A percentile compares a stretch with the other conserved stretches of the same genome.
Conservation (phyloP, 148 eudicot genomes). For the Arbutus unedo region DNA sequence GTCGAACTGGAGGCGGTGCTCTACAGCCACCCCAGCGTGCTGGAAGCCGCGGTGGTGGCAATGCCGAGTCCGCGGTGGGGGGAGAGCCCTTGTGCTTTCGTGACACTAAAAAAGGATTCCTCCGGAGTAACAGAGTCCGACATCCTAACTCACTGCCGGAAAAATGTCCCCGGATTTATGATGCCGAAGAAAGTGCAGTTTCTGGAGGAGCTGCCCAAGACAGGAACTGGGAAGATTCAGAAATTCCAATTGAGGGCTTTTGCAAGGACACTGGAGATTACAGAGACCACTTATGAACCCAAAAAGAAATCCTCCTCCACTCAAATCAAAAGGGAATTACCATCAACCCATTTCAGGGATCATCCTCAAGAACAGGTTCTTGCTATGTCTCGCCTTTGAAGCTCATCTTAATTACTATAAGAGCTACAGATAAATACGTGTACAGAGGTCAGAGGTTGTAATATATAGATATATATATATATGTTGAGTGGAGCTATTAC, state of each 20-base stretch:
- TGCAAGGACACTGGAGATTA: slow-evolving; percentile 32
- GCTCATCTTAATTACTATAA: not conserved
- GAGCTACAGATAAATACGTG: not conserved
- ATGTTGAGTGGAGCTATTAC: too few species aligned
- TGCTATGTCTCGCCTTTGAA: slow-evolving; percentile 45
- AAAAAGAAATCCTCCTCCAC: too few species aligned
- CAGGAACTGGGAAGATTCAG: slow-evolving; percentile 46
- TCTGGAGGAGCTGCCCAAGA: slow-evolving; percentile 57
- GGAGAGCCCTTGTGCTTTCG: slow-evolving; percentile 87
- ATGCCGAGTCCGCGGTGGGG: slow-evolving; percentile 83
- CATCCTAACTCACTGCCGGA: slow-evolving; percentile 46
- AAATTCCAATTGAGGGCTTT: slow-evolving; percentile 49
- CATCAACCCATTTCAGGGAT: slow-evolving; percentile 8
- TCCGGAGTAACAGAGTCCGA: slow-evolving; percentile 36
- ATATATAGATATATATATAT: not conserved
- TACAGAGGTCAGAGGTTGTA: not conserved
- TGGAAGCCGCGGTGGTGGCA: slow-evolving; percentile 75
- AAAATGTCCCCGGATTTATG: slow-evolving; percentile 42
- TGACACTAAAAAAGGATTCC: slow-evolving; percentile 30
- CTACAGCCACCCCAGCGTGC: slow-evolving; percentile 43
- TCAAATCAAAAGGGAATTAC: slow-evolving; percentile 14
- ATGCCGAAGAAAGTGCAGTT: slow-evolving; percentile 70
- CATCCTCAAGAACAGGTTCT: slow-evolving; percentile 24
- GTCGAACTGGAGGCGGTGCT: slow-evolving; percentile 63
- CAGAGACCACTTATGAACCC: not conserved